Percentiles rank a stretch among this genome's conserved stretches.
These are phyloP conservation scores for Saccharomycopsis fodiens DNA, from an alignment of 805 yeast genomes.

Conservation along the genomic window DNA sequence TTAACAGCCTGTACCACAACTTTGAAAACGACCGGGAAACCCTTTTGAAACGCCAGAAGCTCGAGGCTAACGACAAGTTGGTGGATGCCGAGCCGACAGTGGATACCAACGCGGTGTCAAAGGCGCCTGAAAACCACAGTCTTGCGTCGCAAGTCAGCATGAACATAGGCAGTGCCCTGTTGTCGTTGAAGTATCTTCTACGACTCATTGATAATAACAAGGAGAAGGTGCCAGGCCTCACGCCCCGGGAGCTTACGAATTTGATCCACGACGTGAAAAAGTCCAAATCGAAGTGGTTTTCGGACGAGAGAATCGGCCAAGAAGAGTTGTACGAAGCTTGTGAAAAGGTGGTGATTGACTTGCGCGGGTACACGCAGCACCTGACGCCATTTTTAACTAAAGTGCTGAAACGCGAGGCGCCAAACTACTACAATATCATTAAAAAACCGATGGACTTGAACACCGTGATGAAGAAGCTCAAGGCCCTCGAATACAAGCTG, in stretches of 20 bases:
- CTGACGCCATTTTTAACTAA: conserved; percentile 92
- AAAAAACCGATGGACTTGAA: conserved; percentile 95
- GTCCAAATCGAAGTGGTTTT: conserved; percentile 96
- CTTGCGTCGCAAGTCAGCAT: conserved; percentile 25
- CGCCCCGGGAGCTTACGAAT: conserved; percentile 77
- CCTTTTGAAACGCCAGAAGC: conserved; percentile 60
- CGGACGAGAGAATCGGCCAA: conserved; percentile 91
- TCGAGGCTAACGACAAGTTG: conserved; percentile 75
- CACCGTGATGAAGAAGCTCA: conserved; percentile 86
- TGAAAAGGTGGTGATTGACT: conserved; percentile 85
- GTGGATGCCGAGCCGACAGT: conserved; percentile 26
- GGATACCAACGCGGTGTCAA: conserved; percentile 5
- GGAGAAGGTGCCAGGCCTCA: conserved; percentile 55
- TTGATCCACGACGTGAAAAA: conserved; percentile 88
- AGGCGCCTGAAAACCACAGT: conserved; percentile 12
- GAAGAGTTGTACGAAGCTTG: conserved; percentile 97
- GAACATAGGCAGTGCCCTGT: conserved; percentile 63
- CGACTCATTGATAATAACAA: conserved; percentile 72
- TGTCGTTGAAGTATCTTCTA: conserved; percentile 73
- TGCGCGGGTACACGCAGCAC: conserved; percentile 90
- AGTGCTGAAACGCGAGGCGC: conserved; percentile 97
- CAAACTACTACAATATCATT: conserved; percentile 85
- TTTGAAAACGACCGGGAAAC: conserved; percentile 74
- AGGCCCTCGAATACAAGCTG: conserved; percentile 70
- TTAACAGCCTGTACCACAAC: conserved; percentile 66